A percentile compares a stretch with the other conserved stretches of the same genome.
phyloP scores from a whole-genome alignment of 805 yeast genomes.

The Metschnikowia amazonensis region DNA sequence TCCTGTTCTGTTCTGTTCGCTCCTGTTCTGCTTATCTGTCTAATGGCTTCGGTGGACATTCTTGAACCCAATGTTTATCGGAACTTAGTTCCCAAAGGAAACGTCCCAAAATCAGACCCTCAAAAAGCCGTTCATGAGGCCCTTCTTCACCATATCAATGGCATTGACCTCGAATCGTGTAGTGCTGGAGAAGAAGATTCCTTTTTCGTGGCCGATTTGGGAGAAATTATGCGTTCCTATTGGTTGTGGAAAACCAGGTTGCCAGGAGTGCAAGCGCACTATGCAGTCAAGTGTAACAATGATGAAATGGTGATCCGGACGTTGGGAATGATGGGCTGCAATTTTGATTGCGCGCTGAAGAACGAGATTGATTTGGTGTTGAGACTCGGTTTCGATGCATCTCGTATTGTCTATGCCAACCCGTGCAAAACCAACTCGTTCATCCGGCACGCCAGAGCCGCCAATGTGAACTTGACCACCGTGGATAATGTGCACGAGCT shows the following conservation, averaged over 20 bases:
- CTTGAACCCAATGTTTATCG: neutral
- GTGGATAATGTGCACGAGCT: slow-evolving; percentile 88
- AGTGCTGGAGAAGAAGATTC: slow-evolving; percentile 79
- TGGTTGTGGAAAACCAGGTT: slow-evolving; percentile 59
- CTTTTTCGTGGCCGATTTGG: slow-evolving; percentile 83
- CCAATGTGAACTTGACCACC: slow-evolving; percentile 67
- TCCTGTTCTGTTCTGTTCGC: no score
- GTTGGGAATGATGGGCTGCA: slow-evolving; percentile 60
- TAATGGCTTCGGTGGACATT: neutral
- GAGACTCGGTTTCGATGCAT: slow-evolving; percentile 57
- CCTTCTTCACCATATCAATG: slow-evolving; percentile 35
- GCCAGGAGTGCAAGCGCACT: slow-evolving; percentile 80
- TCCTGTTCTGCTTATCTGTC: no score
- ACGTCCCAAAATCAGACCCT: slow-evolving; percentile 1
- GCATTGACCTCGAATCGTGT: slow-evolving; percentile 55
- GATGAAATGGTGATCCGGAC: slow-evolving; percentile 54
- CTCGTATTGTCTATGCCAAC: slow-evolving; percentile 81
- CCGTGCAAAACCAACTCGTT: slow-evolving; percentile 90
- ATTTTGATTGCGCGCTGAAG: slow-evolving; percentile 92
- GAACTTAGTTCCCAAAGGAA: neutral
- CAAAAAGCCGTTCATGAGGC: slow-evolving; percentile 34
- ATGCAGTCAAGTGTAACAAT: slow-evolving; percentile 94
- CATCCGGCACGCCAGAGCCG: slow-evolving; percentile 62
- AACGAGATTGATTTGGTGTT: slow-evolving; percentile 72
- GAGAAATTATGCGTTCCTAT: slow-evolving; percentile 60